Evolutionary conservation across 768 basidiomycete genomes (phyloP), one percentile per base, ranked within the genome.

Genomic region (Boletus sp.): DNA sequence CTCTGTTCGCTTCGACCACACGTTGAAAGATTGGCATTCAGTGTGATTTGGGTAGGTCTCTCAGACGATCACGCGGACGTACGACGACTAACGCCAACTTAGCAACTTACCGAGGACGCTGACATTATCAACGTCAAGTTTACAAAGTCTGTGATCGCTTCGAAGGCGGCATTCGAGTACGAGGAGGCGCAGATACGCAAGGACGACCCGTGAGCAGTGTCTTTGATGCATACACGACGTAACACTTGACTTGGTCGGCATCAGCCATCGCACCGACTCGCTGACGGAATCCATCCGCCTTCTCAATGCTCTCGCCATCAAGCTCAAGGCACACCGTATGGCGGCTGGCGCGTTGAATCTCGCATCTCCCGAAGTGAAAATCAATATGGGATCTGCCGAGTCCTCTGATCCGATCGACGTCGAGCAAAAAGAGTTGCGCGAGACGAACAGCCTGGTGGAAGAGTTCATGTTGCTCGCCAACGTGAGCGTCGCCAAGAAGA

Each of bases 401-500:
- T 92, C 90, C 0, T 90, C 93, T 2, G 94, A 97, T 62, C 96
- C 96, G 0, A 92, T 98, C 59, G 96, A 98, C 60, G 95, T 99
- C 10, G 94, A 98, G 74, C 94, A 95, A 70, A 98, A 98, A 71
- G 89, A 92, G 65, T 69, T 90, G 67, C 77, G 83, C 30, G 95
- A 98, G 75, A 99, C 97, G 9, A 98, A 98, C 69, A 94, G 91
- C 60, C 76, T 98, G 7, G 97, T 98, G 2, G 97, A 99, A 72
- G 97, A 98, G 72, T 98, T 99, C 75, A 99, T 99, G 97, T 77
- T 99, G 61, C 85, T 99, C 57, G 96, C 97, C 7, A 99, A 98
- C 65, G 90, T 96, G 64, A 92, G 89, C 61, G 97, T 98, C 1
- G 96, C 97, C 7, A 74, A 77, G 62, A 91, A 89, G 73, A 98